phyloP scores from a whole-genome alignment of 805 yeast species.

The Candida koratica region DNA sequence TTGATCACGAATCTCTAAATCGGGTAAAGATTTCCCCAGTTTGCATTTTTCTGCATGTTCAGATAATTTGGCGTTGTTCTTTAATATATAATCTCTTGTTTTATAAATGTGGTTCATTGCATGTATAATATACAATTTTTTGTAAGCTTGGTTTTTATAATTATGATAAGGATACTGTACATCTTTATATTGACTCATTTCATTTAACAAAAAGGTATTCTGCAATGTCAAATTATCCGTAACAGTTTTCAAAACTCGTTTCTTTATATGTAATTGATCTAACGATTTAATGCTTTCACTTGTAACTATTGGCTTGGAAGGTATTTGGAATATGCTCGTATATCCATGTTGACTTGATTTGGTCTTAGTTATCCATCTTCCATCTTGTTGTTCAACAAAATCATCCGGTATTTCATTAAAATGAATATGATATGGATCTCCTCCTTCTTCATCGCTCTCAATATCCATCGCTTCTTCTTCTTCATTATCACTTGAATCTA shows the following conservation, averaged over 20 bases:
- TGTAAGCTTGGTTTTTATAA: constrained; percentile 50
- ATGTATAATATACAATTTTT: constrained; percentile 66
- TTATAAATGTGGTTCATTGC: constrained; percentile 77
- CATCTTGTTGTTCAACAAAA: constrained; percentile 23
- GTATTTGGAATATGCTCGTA: constrained; percentile 29
- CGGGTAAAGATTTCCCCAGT: constrained; percentile 34
- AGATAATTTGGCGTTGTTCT: constrained; percentile 61
- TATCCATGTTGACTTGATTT: constrained; percentile 24
- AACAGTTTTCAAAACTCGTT: constrained; percentile 23
- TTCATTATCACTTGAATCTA: constrained; percentile 20
- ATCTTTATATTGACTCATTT: constrained; percentile 72
- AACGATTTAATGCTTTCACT: constrained; percentile 9
- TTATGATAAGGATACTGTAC: constrained; percentile 55
- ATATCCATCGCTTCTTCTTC: constrained; percentile 21
- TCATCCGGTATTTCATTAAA: constrained; percentile 52
- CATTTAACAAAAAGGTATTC: constrained; percentile 54
- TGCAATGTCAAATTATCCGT: constrained; percentile 21
- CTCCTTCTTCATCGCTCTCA: constrained; percentile 34
- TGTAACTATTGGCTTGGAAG: constrained; percentile 21
- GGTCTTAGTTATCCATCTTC: constrained; percentile 26
- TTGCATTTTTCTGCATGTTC: constrained; percentile 39
- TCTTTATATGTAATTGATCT: constrained; percentile 26
- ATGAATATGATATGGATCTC: constrained; percentile 77
- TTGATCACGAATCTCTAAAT: constrained; percentile 78
- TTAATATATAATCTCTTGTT: constrained; percentile 80